Evolutionary conservation across 352 stramenopile species (phyloP).

Genomic region (Pythium aphanidermatum): DNA sequence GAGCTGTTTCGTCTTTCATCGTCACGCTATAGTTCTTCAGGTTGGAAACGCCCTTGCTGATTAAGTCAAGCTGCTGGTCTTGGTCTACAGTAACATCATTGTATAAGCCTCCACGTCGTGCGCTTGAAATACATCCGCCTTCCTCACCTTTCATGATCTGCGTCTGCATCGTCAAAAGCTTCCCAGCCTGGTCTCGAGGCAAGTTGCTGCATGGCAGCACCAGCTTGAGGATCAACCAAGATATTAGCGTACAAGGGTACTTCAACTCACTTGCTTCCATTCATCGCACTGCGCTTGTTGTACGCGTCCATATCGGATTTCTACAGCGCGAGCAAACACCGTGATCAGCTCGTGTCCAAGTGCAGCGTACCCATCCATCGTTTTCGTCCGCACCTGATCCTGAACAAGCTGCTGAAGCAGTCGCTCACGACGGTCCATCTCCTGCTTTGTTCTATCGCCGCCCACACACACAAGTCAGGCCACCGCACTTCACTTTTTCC

Average conservation of each 20-base stretch:
- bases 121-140: too few species aligned
- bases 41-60: slow-evolving; percentile 76
- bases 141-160: slow-evolving; percentile 83
- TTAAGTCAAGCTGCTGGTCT: slow-evolving; percentile 81
- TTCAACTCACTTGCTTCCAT: slow-evolving; percentile 13
- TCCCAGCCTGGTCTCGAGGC: slow-evolving; percentile 26
- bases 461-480: too few species aligned
- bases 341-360: too few species aligned
- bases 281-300: slow-evolving; percentile 43
- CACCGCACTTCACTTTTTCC: not conserved
- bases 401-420: slow-evolving; percentile 54
- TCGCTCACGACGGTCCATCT: slow-evolving; percentile 61
- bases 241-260: not conserved
- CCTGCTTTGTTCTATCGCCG: slow-evolving; percentile 50
- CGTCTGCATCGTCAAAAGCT: slow-evolving; percentile 82
- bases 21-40: slow-evolving; percentile 80
- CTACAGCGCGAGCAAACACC: slow-evolving; percentile 24
- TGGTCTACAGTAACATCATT: too few species aligned
- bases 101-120: too few species aligned
- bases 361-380: too few species aligned
- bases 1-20: slow-evolving; percentile 87
- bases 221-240: not conserved
- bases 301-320: slow-evolving; percentile 71
- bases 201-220: slow-evolving; percentile 16
- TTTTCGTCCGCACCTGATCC: slow-evolving; percentile 31